Base-by-base conservation (phyloP, 805 yeast genomes). In the Schwanniomyces sp. region DNA sequence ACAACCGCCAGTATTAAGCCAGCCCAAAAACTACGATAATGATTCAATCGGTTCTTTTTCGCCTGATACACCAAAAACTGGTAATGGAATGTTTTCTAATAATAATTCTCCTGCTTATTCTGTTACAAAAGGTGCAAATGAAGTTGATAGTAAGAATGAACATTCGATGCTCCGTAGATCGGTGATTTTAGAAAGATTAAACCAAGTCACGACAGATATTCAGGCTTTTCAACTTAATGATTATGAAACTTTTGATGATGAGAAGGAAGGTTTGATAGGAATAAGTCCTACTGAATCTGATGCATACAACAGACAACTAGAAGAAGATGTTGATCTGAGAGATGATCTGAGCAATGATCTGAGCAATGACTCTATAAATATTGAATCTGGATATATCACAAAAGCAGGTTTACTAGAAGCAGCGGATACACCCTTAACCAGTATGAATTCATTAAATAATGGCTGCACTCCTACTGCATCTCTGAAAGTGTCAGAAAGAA, bases 131-230 rank as follows among this genome's bases (percentile, higher is more conserved):
- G 44, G 27, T 9, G 10, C 18, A 10, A 6, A 37, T 11, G 47
- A 43, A 25, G 38, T 44, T 29, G 44, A 43, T 5, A 48, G 34
- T 14, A 50, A 48, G n/a, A 51, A 37, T 12, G 50, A 53, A 2
- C 47, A 43, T 16, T 44, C 52, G 10, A 47, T 53, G 11, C 52
- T 72, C 18, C 61, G 75, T 44, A 47, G 76, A 28, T 67, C 74
- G 6, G 63, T 66, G 30, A 67, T 72, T 32, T 59, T 72, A 36
- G 75, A 71, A 44, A 55, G 70, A 24, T 59, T 72, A 26, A 63
- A 66, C n/a, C 65, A 69, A 45, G 71, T 72, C 11, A 72, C 77
- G 1, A 59, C 66, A 11, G 74, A 68, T 46, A 66, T 70, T 11
- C 65, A 67, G 47, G 66, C 69, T 32, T 38, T 45, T 12, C 69